phyloP scores from a whole-genome alignment of 2,329 filamentous ascomycete genomes.

The Pseudogymnoascus destructans region DNA sequence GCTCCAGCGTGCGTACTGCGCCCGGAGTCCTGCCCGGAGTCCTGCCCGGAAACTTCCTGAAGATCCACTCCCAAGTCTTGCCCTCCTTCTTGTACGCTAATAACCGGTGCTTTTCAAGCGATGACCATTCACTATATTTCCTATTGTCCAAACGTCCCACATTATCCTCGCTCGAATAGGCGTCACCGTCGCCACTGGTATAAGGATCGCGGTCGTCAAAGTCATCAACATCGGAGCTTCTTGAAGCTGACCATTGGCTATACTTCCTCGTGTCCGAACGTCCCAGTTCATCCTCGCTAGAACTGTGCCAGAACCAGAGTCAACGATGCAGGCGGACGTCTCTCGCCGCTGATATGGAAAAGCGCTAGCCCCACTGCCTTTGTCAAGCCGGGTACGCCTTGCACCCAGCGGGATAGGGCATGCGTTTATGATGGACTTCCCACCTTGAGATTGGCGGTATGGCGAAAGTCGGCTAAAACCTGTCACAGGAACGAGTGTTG shows the following conservation, averaged over 20 bases:
- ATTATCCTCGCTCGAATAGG: slow-evolving; percentile 14
- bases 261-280: too few relatives aligned
- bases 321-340: too few relatives aligned
- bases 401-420: too few relatives aligned
- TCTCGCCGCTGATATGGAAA: too few relatives aligned
- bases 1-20: slow-evolving; percentile 14
- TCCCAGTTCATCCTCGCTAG: too few relatives aligned
- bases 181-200: too few relatives aligned
- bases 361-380: too few relatives aligned
- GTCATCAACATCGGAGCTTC: too few relatives aligned
- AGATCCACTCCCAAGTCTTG: slow-evolving; percentile 16
- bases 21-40: slow-evolving; percentile 14
- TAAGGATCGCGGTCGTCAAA: too few relatives aligned
- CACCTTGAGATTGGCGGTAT: slow-evolving; percentile 12
- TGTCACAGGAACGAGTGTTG: slow-evolving; percentile 17
- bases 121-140: slow-evolving; percentile 13
- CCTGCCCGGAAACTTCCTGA: slow-evolving; percentile 13
- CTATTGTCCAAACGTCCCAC: slow-evolving; percentile 5
- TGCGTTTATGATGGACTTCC: neutral
- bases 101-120: slow-evolving; percentile 15
- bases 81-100: slow-evolving; percentile 13
- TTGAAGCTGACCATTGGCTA: too few relatives aligned
- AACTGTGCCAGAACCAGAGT: too few relatives aligned
- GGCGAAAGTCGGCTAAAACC: slow-evolving; percentile 14
- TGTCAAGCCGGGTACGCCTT: too few relatives aligned